Evolutionary conservation across 1,284 basidiomycete genomes (phyloP).

Genomic region (Boletus holoroseus): DNA sequence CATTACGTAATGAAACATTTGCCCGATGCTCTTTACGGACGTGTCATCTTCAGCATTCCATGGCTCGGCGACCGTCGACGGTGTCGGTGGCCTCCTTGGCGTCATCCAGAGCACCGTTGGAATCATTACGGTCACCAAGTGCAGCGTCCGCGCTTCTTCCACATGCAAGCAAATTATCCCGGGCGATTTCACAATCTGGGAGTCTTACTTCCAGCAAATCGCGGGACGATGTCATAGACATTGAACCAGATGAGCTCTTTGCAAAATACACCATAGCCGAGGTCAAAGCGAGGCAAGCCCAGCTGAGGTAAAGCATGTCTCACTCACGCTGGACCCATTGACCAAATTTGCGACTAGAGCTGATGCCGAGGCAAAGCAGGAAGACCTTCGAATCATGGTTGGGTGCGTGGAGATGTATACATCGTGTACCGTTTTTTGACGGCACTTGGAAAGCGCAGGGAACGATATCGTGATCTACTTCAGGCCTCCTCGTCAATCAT

Average conservation of each 20-base stretch:
- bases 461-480: slow-evolving; percentile 89
- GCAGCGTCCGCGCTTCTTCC: slow-evolving; percentile 4
- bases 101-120: slow-evolving; percentile 16
- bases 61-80: slow-evolving; percentile 34
- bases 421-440: slow-evolving; percentile 26
- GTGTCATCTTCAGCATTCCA: slow-evolving; percentile 17
- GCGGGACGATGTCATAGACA: slow-evolving; percentile 23
- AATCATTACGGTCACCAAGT: slow-evolving; percentile 5
- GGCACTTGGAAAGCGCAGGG: slow-evolving; percentile 62
- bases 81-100: slow-evolving; percentile 24
- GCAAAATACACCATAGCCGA: slow-evolving; percentile 67
- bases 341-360: slow-evolving; percentile 40
- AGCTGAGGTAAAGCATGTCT: slow-evolving; percentile 51
- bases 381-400: slow-evolving; percentile 91
- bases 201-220: slow-evolving; percentile 18
- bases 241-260: slow-evolving; percentile 81
- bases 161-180: slow-evolving; percentile 6
- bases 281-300: slow-evolving; percentile 66
- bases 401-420: slow-evolving; percentile 58
- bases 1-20: slow-evolving; percentile 20
- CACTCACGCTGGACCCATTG: background rate
- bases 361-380: slow-evolving; percentile 88
- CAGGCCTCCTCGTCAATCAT: slow-evolving; percentile 88
- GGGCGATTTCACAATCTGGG: slow-evolving; percentile 19
- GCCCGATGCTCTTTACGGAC: background rate